These are phyloP conservation scores for Suillus lakei DNA, from an alignment of 768 basidiomycete genomes.

Conservation along the genomic window DNA sequence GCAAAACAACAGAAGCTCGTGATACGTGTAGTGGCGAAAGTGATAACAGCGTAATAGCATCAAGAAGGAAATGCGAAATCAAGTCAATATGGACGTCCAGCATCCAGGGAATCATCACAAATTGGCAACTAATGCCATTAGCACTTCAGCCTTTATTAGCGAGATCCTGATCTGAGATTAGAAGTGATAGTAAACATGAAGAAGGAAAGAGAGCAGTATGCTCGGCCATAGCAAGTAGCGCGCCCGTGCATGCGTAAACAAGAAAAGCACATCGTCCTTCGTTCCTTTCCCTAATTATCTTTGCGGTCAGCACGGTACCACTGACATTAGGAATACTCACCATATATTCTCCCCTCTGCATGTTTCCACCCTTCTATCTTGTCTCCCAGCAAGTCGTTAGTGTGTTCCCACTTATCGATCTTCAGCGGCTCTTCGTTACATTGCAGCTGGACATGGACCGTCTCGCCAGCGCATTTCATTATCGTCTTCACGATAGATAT, in stretches of 20 bases:
- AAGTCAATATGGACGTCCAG: too few relatives aligned
- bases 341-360: not conserved
- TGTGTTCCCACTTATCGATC: not conserved
- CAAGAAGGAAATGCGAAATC: too few relatives aligned
- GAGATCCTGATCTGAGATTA: not conserved
- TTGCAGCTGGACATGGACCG: not conserved
- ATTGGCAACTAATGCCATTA: not conserved
- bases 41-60: too few relatives aligned
- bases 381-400: not conserved
- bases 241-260: not conserved
- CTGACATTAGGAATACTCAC: not conserved
- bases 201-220: not conserved
- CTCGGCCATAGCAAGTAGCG: not conserved
- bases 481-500: constrained; percentile 1
- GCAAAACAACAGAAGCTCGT: too few relatives aligned
- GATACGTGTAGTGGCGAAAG: too few relatives aligned
- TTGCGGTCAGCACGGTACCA: not conserved
- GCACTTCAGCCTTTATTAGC: not conserved
- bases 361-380: not conserved
- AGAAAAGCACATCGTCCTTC: not conserved
- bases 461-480: not conserved
- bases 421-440: not conserved
- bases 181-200: not conserved
- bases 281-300: not conserved
- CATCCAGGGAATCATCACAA: not conserved